These are phyloP conservation scores for Dendrobium huoshanense DNA, from an alignment of 106 monocot genomes.

Conservation along the genomic window DNA sequence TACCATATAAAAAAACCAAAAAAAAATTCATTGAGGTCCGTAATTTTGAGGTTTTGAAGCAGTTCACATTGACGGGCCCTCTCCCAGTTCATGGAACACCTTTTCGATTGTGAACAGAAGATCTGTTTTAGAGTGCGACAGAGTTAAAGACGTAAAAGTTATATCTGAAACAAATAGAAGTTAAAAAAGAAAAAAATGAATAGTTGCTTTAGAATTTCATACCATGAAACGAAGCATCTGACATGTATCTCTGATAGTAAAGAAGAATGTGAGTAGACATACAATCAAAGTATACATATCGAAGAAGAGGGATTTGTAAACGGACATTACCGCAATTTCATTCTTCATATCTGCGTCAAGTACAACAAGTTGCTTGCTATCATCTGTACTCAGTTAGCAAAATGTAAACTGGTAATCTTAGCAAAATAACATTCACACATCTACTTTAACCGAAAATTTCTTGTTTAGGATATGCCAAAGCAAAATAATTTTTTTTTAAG, in stretches of 20 bases:
- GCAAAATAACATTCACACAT: no score
- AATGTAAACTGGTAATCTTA: not conserved
- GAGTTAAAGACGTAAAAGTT: not conserved
- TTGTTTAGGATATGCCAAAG: no score
- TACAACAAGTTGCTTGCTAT: constrained; percentile 10
- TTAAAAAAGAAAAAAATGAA: not conserved
- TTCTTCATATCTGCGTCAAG: constrained; percentile 30
- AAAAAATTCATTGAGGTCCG: no score
- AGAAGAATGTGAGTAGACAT: not conserved
- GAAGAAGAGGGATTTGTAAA: not conserved
- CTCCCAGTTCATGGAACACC: constrained; percentile 56
- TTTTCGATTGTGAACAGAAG: constrained; percentile 61
- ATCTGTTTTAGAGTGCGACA: constrained; percentile 23
- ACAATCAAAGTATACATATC: not conserved
- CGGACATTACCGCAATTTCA: constrained; percentile 47
- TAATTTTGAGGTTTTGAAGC: not conserved
- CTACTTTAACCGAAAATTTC: no score
- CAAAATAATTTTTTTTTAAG: no score
- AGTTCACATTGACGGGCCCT: constrained; percentile 25
- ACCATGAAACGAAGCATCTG: constrained; percentile 67
- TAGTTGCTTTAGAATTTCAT: constrained; percentile 2
- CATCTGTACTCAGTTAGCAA: constrained; percentile 14
- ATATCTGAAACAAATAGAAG: not conserved
- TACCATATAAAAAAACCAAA: not conserved
- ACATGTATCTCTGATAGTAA: constrained; percentile 58